A percentile compares a stretch with the other conserved stretches of the same genome.
Conservation (phyloP, 2,329 filamentous ascomycete species). For the Penicillium paneum region DNA sequence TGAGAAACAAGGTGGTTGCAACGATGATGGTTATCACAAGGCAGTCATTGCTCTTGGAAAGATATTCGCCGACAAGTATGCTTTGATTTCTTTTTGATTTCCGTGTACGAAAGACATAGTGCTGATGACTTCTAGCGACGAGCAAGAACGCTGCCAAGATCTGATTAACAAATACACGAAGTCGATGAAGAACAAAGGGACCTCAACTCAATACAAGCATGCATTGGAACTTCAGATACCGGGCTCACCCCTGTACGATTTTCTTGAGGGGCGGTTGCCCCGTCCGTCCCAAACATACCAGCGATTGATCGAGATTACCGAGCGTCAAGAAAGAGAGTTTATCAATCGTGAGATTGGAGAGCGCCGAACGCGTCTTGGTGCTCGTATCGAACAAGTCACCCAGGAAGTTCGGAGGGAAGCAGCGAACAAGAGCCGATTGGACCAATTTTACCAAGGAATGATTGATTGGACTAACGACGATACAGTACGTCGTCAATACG, state of each 20-base stretch:
- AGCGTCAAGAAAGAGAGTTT: constrained; percentile 79
- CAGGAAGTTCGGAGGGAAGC: constrained; percentile 84
- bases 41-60: constrained; percentile 71
- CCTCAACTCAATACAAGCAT: constrained; percentile 68
- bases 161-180: constrained; percentile 76
- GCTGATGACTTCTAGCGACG: constrained; percentile 46
- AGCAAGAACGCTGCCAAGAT: constrained; percentile 56
- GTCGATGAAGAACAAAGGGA: constrained; percentile 70
- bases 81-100: neutral
- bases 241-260: constrained; percentile 72
- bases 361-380: constrained; percentile 80
- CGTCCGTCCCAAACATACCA: constrained; percentile 78
- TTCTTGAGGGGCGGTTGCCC: constrained; percentile 78
- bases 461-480: constrained; percentile 92
- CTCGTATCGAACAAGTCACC: constrained; percentile 77
- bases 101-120: neutral
- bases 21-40: constrained; percentile 69
- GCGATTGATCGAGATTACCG: constrained; percentile 76
- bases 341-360: constrained; percentile 90
- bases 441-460: constrained; percentile 73
- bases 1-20: constrained; percentile 68
- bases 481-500: constrained; percentile 74
- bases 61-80: constrained; percentile 65
- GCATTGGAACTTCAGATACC: constrained; percentile 76
- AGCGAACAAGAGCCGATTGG: constrained; percentile 70